phyloP scores from a whole-genome alignment of 495 filamentous ascomycete species.

The Aspergillus bridgeri region DNA sequence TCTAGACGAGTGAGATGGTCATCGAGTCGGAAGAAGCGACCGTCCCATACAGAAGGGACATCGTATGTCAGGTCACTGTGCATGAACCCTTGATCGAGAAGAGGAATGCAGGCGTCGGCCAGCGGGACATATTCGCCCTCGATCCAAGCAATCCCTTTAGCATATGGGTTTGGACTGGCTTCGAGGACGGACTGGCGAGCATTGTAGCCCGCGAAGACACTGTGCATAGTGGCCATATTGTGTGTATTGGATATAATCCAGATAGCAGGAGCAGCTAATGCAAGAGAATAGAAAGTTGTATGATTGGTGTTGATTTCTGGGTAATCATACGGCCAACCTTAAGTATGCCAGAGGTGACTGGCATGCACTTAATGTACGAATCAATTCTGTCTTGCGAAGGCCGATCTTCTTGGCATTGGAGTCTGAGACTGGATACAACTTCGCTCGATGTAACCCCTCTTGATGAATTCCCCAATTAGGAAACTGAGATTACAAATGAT shows the following conservation, averaged over 20 bases:
- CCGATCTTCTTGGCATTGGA: background rate
- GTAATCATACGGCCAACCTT: background rate
- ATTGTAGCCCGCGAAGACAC: constrained; percentile 26
- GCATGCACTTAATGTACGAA: background rate
- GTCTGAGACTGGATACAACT: background rate
- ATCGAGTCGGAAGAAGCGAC: constrained; percentile 34
- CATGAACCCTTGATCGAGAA: constrained; percentile 37
- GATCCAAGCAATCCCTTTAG: constrained; percentile 33
- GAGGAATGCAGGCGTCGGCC: constrained; percentile 30
- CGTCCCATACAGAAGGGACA: constrained; percentile 38
- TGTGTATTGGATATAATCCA: too few relatives aligned
- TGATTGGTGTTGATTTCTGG: background rate
- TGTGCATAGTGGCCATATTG: constrained; percentile 30
- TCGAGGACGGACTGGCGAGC: constrained; percentile 22
- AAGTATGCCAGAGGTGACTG: background rate
- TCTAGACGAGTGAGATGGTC: constrained; percentile 33
- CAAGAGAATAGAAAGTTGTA: background rate
- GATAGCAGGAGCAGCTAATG: background rate
- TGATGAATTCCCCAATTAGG: background rate
- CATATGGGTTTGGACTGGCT: constrained; percentile 25
- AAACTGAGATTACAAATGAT: background rate
- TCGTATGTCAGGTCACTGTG: constrained; percentile 40
- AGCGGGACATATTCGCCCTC: constrained; percentile 30
- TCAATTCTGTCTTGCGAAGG: background rate
- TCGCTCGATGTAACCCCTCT: background rate